Conservation (phyloP, 805 yeast genomes). For the Danielia oregonensis region DNA sequence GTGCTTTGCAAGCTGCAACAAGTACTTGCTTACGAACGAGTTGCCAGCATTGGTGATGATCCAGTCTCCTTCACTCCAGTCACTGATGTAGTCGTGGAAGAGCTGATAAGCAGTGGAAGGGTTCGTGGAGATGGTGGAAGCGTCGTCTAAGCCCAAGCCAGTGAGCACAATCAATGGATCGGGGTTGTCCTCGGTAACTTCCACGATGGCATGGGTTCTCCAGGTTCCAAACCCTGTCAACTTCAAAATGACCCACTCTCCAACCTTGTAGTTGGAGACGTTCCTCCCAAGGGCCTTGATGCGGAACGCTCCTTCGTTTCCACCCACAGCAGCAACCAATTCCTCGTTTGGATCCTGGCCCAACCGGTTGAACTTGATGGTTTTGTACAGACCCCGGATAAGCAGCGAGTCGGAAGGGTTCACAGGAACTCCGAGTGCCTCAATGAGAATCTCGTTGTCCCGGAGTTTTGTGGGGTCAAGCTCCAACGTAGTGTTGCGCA, state of each 20-base stretch:
- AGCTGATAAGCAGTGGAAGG: constrained; percentile 21
- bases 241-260: constrained; percentile 19
- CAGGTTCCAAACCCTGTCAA: constrained; percentile 21
- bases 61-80: constrained; percentile 27
- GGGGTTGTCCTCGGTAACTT: constrained; percentile 6
- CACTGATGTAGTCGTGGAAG: constrained; percentile 16
- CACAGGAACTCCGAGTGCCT: constrained; percentile 75
- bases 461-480: constrained; percentile 20
- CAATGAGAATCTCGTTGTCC: constrained; percentile 50
- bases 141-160: constrained; percentile 14
- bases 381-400: constrained; percentile 81
- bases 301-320: constrained; percentile 91
- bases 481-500: constrained; percentile 17
- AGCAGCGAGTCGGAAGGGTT: constrained; percentile 91
- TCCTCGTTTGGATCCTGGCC: constrained; percentile 38
- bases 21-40: constrained; percentile 29
- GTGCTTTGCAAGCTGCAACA: constrained; percentile 26
- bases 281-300: constrained; percentile 66
- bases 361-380: constrained; percentile 46
- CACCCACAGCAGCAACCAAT: constrained; percentile 69
- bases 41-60: constrained; percentile 32
- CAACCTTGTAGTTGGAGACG: constrained; percentile 47
- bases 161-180: constrained; percentile 13
- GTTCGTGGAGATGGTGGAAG: constrained; percentile 19
- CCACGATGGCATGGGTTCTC: constrained; percentile 20